phyloP scores from a whole-genome alignment of 2,329 filamentous ascomycete species.

The Botrytis hyacinthi region DNA sequence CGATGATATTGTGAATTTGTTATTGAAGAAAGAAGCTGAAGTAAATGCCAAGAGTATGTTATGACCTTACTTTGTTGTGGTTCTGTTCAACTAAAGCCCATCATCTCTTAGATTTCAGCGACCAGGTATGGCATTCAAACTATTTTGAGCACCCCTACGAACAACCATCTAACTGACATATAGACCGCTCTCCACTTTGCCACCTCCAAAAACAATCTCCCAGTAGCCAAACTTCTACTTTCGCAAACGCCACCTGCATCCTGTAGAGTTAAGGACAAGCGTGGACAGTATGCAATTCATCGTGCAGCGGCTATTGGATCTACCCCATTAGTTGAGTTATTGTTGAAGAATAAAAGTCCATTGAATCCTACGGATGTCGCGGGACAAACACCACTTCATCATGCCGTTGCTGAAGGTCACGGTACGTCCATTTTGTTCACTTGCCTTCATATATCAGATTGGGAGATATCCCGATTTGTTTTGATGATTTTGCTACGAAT shows the following conservation, averaged over 20 bases:
- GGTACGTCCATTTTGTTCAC: slow-evolving; percentile 44
- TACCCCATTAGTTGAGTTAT: slow-evolving; percentile 77
- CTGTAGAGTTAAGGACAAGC: slow-evolving; percentile 75
- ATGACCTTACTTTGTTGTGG: neutral
- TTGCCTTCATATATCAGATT: neutral
- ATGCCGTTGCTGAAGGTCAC: slow-evolving; percentile 74
- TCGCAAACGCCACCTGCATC: slow-evolving; percentile 67
- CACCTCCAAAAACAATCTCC: slow-evolving; percentile 83
- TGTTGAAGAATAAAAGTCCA: slow-evolving; percentile 76
- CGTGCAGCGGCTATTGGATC: slow-evolving; percentile 87
- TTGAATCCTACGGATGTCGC: slow-evolving; percentile 79
- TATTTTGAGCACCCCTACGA: neutral
- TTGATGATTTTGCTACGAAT: neutral
- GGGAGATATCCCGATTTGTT: too few relatives aligned
- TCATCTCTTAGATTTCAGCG: slow-evolving; percentile 54
- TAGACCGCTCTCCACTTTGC: slow-evolving; percentile 89
- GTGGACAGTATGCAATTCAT: slow-evolving; percentile 88
- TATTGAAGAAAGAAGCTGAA: slow-evolving; percentile 69
- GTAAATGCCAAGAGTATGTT: slow-evolving; percentile 67
- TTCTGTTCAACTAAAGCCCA: slow-evolving; percentile 15
- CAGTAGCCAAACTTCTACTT: slow-evolving; percentile 76
- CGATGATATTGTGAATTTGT: slow-evolving; percentile 64
- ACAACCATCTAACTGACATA: slow-evolving; percentile 15
- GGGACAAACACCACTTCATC: slow-evolving; percentile 87
- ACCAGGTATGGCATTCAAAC: slow-evolving; percentile 50